Evolutionary conservation across 108 stramenopile species (phyloP), one percentile per base, ranked within the genome.

Genomic region (Pseudonitzschia multiseries): DNA sequence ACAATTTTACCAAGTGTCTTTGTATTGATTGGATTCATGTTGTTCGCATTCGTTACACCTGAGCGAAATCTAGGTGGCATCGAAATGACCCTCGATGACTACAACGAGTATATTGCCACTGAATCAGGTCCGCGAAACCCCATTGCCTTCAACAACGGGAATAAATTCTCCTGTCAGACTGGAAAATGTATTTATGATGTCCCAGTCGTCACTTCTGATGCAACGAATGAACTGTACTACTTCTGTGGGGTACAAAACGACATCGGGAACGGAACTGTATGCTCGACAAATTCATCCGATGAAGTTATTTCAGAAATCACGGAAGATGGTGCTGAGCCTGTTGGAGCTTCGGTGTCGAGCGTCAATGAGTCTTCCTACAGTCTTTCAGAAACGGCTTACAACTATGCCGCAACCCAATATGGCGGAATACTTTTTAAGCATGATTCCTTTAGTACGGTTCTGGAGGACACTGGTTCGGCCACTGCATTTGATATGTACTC

Each of bases 1-100:
- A 91, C 87, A 0, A 86, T 93, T 70, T 62, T 87, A 20, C 93
- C 93, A 27, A 81, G 77, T 29, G 21, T 91, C 1, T 85, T 83
- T 68, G 78, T 87, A 21, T 63, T 93, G 4, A 28, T 89, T 72
- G 93, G 93, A 2, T 82, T 93, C 69, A 40, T 93, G 26, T 57
- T 89, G 26, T 84, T 85, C 28, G 81, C 61, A 21, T 83, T 75
- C 62, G 67, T 81, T 20, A 26, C 74, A 12, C 48, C 67, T 15
- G 63, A 78, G 42, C 72, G 78, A 33, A 79, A 86, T 44, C 71
- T 84, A 57, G 78, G 79, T 22, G 51, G 81, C 22, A 57, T 90
- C 22, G 67, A 54, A 0, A 51, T 93, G 53, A 67, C 65, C 29
- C 72, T 89, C 15, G 74, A 86, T 41, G 80, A 86, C 51, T 90